A percentile compares a stretch with the other conserved stretches of the same genome.
phyloP scores from a whole-genome alignment of 192 early-diverging fungal genomes.

The Rhizophagus sp. region DNA sequence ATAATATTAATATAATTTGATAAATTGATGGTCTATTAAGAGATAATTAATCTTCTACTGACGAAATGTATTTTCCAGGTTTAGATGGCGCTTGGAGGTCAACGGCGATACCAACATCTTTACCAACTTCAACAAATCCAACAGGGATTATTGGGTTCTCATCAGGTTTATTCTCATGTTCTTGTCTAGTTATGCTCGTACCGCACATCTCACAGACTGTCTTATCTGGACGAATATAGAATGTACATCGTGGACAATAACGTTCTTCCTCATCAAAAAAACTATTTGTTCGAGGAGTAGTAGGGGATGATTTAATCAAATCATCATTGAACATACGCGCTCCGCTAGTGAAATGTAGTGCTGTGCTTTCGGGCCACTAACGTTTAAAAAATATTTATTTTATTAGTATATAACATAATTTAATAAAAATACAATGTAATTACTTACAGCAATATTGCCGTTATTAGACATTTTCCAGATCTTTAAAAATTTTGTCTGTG shows the following conservation, averaged over 20 bases:
- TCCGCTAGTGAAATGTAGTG: constrained; percentile 57
- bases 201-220: constrained; percentile 21
- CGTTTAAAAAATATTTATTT: not conserved
- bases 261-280: not conserved
- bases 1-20: not conserved
- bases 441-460: constrained; percentile 36
- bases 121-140: constrained; percentile 50
- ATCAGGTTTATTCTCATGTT: not conserved
- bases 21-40: not conserved
- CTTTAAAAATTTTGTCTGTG: constrained; percentile 62
- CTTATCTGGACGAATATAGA: not conserved
- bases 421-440: not conserved
- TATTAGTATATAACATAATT: not conserved
- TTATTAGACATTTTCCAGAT: constrained; percentile 71
- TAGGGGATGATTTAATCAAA: not conserved
- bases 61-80: constrained; percentile 60
- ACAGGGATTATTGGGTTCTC: constrained; percentile 38
- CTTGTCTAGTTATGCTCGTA: not conserved
- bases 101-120: constrained; percentile 58
- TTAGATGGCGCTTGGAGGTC: constrained; percentile 63
- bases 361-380: constrained; percentile 65
- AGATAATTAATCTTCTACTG: not conserved
- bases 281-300: not conserved
- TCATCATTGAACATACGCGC: constrained; percentile 45
- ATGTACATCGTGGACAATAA: not conserved